Base-by-base conservation (phyloP, 257 asterid species). In the Solanum tarijense region DNA sequence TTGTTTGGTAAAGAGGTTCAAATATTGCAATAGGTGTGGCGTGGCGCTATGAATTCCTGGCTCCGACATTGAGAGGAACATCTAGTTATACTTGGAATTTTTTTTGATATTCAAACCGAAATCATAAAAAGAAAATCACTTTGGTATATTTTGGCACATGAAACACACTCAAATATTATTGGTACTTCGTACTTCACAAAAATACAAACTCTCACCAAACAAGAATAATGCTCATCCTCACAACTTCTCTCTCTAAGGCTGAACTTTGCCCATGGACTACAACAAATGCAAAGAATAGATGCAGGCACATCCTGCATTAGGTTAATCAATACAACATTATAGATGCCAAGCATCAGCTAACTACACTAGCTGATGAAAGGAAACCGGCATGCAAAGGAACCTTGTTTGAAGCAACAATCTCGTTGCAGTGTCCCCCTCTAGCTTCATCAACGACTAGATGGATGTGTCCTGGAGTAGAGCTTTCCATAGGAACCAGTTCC, bases 361-460 rank as follows among this genome's bases (percentile, higher is more conserved):
- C 66, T 85, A 85, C 81, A 85, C 87, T 68, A 38, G 43, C 43
- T 18, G 81, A 43, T 27, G 82, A 85, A 85, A 36, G 21, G 87
- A 73, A 38, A 38, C 82, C 8, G 7, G 31, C n/a, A 14, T 68
- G 65, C 60, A 65, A 38, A 46, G 85, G 85, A 82, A 82, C 43
- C 82, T 66, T 29, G 87, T 46, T 85, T 5, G 11, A 16, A 85
- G 58, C 43, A 85, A 38, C 41, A 27, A 46, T 38, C 5, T 66
- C 68, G 1, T 52, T 89, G 79, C 90, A 91, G 58, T 86, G 87
- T 27, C 91, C 91, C 23, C 84, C 83, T 35, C 90, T 87, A 55
- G 62, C 87, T 66, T 92, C 94, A 34, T 41, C 66, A 71, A 68
- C 86, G 12, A 32, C 41, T 85, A 66, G 65, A 66, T 68, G 87